These are phyloP conservation scores for Cercospora citrullina DNA, from an alignment of 2,329 filamentous ascomycete genomes.

Conservation along the genomic window DNA sequence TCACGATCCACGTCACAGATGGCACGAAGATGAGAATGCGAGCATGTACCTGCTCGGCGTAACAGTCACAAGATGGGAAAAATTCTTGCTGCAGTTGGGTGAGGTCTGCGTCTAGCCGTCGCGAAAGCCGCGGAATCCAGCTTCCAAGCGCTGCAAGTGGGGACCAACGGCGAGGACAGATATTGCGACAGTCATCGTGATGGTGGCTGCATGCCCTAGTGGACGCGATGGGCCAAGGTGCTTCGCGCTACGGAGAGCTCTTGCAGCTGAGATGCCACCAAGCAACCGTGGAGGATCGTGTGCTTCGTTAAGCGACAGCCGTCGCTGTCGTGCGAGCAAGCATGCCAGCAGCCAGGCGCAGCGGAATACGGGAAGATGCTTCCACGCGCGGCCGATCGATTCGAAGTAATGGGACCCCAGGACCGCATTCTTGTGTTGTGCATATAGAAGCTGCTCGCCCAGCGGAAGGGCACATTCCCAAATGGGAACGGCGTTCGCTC, in stretches of 20 bases:
- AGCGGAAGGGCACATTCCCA: background rate
- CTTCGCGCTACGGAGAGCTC: constrained; percentile 15
- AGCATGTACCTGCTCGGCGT: background rate
- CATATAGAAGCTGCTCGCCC: constrained; percentile 1
- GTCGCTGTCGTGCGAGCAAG: background rate
- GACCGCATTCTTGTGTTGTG: constrained; percentile 12
- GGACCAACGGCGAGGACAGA: background rate
- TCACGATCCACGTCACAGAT: constrained; percentile 6
- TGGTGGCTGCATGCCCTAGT: constrained; percentile 15
- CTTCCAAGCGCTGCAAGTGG: constrained; percentile 19
- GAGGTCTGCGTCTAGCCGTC: constrained; percentile 20
- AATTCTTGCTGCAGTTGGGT: background rate
- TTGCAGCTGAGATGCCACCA: constrained; percentile 14
- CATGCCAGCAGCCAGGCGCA: constrained; percentile 6
- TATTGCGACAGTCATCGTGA: constrained; percentile 4
- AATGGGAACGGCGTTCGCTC: background rate
- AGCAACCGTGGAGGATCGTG: constrained; percentile 8
- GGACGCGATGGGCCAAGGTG: constrained; percentile 24
- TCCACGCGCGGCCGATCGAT: constrained; percentile 21
- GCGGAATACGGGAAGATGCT: constrained; percentile 12
- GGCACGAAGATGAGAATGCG: background rate
- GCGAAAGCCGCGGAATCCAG: constrained; percentile 24
- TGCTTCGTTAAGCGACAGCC: background rate
- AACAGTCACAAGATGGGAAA: constrained; percentile 6
- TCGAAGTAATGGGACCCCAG: background rate